A percentile compares a stretch with the other conserved stretches of the same genome.
phyloP scores from a whole-genome alignment of 768 basidiomycete species.

The Suillus weaverae region DNA sequence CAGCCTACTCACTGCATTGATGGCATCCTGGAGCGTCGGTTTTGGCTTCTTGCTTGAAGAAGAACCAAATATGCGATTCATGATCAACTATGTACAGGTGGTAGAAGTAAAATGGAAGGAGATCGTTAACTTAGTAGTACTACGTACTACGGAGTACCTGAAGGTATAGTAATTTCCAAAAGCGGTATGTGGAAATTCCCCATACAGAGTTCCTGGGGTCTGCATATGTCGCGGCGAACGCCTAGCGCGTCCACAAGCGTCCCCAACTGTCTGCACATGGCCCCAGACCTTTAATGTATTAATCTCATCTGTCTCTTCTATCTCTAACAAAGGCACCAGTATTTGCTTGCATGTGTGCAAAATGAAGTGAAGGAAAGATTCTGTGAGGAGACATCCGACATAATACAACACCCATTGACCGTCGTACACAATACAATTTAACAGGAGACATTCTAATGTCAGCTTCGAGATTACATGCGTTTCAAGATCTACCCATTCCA shows the following conservation, averaged over 20 bases:
- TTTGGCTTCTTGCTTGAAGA: constrained; percentile 81
- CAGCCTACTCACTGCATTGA: constrained; percentile 64
- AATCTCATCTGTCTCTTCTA: not conserved
- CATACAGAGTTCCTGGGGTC: constrained; percentile 1
- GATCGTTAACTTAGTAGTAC: too few species aligned
- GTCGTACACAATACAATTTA: not conserved
- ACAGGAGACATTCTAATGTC: not conserved
- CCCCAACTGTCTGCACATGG: not conserved
- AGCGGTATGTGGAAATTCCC: not conserved
- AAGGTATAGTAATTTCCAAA: not conserved
- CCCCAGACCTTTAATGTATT: not conserved
- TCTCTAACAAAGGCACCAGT: not conserved
- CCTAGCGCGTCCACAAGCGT: not conserved
- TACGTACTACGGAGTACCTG: not conserved
- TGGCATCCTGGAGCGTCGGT: constrained; percentile 89
- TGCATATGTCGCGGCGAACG: not conserved
- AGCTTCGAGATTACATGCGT: not conserved
- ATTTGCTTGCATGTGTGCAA: not conserved
- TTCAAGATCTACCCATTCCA: constrained; percentile 2
- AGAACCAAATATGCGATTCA: constrained; percentile 86
- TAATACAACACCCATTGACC: not conserved
- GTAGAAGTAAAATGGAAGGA: not conserved
- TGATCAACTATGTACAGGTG: constrained; percentile 29
- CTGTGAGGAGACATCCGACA: not conserved
- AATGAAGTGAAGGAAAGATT: not conserved